Base-by-base conservation (phyloP, 352 stramenopile species). In the Phytopythium cucurbitacearum region DNA sequence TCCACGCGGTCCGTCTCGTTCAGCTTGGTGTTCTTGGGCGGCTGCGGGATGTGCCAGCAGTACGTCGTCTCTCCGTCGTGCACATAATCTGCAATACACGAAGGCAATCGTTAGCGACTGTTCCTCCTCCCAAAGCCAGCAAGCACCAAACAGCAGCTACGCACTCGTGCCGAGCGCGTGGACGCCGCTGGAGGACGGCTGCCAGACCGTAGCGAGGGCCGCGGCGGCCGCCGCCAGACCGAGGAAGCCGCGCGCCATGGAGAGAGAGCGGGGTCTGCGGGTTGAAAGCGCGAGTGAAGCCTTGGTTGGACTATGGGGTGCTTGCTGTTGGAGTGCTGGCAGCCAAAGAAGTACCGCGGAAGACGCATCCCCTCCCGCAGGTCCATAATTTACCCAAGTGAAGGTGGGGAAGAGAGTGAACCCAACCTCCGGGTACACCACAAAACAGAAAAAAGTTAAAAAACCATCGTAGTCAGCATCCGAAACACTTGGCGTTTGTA, bases 11-110 rank as follows among this genome's bases (percentile, higher is more conserved):
- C 57, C 42, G 59, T 51, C 48, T 78, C 69, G 40, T 61, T 76
- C 51, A 85, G 62, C 57, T 74, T 74, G 34, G 64, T 58, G 28
- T 66, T 60, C 40, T 57, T 75, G 4, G 69, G 47, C 9, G 69
- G 64, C 36, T 79, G 54, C 28, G 64, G 54, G 50, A 85, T 85
- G 41, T 70, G 37, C 74, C 74, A 85, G 60, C 74, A 85, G 58
- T 85, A 85, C 39, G 74, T 74, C 45, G 58, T 71, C 21, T 40
- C 4, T 35, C 65, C 62, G 13, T 84, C 60, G 49, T 73, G 68
- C 40, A 67, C 43, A 48, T 81, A 80, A 53, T 71, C 73, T 83
- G 45, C 9, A 34, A 48, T 21, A 28, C 35, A 45, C 11, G 6
- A 33, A 11, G 3, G 11, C 10, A 35, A 48, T 4, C n/a, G 36